A percentile compares a stretch with the other conserved stretches of the same genome.
Conservation (phyloP, 2,329 filamentous ascomycete species). For the Madurella fahalii region DNA sequence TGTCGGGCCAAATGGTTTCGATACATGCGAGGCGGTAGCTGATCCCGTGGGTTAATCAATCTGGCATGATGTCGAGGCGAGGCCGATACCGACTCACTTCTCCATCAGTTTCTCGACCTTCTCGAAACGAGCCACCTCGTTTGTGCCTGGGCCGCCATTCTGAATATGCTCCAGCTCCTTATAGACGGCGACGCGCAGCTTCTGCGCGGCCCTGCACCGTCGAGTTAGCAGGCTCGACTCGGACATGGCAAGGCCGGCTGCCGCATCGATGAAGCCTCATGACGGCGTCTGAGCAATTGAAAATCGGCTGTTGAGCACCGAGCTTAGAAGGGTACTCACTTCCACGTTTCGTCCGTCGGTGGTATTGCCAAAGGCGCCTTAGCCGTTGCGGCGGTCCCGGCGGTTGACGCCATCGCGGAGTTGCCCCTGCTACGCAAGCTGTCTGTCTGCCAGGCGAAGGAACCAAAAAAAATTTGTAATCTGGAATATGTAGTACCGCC, state of each 20-base stretch:
- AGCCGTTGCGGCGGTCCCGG: not conserved
- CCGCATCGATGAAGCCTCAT: not conserved
- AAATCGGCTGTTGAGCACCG: not conserved
- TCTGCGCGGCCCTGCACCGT: conserved; percentile 38
- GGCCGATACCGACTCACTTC: conserved; percentile 32
- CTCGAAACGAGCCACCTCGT: conserved; percentile 42
- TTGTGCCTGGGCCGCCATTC: conserved; percentile 32
- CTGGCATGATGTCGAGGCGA: not conserved
- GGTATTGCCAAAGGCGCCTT: conserved; percentile 10
- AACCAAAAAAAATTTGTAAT: not conserved
- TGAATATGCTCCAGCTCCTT: conserved; percentile 43
- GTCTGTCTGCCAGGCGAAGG: not conserved
- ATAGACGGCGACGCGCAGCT: conserved; percentile 39
- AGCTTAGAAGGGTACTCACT: conserved; percentile 14
- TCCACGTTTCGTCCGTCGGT: conserved; percentile 20
- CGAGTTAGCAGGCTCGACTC: conserved; percentile 12
- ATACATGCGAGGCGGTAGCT: conserved; percentile 62
- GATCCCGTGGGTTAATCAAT: conserved; percentile 13
- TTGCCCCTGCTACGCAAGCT: conserved; percentile 4
- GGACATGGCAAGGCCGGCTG: not conserved
- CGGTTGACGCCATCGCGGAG: conserved; percentile 12
- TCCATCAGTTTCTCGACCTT: conserved; percentile 41
- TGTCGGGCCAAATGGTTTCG: conserved; percentile 67
- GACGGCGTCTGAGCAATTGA: not conserved
- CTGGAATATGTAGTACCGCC: not conserved